Evolutionary conservation across 2,329 filamentous ascomycete species (phyloP), one percentile per base, ranked within the genome.

Genomic region (Diaporthe citriasiana): DNA sequence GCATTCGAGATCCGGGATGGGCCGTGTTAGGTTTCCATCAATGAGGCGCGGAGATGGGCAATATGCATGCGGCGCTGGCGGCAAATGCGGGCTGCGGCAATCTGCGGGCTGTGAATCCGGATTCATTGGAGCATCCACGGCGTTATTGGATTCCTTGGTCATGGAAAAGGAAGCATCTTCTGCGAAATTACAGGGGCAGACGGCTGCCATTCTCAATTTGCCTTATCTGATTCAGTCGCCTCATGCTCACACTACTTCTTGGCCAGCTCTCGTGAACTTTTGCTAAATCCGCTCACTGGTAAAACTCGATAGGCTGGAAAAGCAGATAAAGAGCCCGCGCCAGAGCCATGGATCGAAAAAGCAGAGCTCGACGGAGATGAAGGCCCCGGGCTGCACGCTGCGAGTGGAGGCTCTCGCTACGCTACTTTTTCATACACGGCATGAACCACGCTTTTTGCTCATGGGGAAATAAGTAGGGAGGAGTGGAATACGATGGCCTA

Each of bases 111-210:
- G 1, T 27, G 15, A 8, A 7, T 53, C 35, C 13, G 7, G 22
- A 0, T 53, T 68, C 30, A 27, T 35, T 66, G 30, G 63, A 51
- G 63, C 63, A 25, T 53, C 33, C 19, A 17, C 45, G 63, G 63
- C 47, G 63, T 68, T 68, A 68, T 45, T 45, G 42, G 63, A 47
- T 19, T 35, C n/a, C 30, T 27, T 38, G 63, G 47, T 40, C 47
- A 68, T 40, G 63, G 30, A 38, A 40, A 25, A 53, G 15, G 30
- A 35, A 35, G 25, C n/a, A 22, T 25, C 22, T 12, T 27, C n/a
- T 53, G 47, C 47, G 63, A 68, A n/a, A 68, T 68, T 68, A 10
- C 47, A 68, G 45, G 63, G 33, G 30, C 63, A 40, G 63, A 40
- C 27, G 47, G 25, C 13, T 38, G 35, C 3, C 12, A 22, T 53